Evolutionary conservation across 2,329 filamentous ascomycete species (phyloP), one percentile per base, ranked within the genome.

Genomic region (Verruconis gallopava): DNA sequence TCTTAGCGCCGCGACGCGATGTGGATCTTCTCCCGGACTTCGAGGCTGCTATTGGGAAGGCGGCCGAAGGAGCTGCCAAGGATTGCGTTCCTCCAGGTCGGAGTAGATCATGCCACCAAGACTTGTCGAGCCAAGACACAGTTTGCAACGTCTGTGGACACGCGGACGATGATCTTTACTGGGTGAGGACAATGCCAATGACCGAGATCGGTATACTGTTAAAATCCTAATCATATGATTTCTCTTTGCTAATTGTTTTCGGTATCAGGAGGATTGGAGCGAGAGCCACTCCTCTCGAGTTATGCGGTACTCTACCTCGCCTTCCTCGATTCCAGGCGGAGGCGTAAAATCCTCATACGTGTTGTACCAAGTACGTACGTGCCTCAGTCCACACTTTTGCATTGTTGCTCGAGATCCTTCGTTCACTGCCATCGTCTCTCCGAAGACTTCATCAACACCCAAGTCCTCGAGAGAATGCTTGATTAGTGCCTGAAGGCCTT

Each of bases 261-360:
- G n/a, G n/a, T n/a, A n/a, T n/a, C n/a, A n/a, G n/a, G n/a, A n/a
- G n/a, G n/a, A n/a, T n/a, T 21, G 14, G 5, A 14, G 35, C 4
- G 17, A 37, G 19, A 37, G 17, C 37, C 37, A 39, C 13, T 39
- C 37, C 4, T 39, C 37, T 22, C 37, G 19, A 5, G 37, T 39
- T 28, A 39, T 18, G 12, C 37, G 37, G 19, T 39, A 39, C 13
- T 39, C 37, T 6, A 39, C 37, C 37, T 39, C 37, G 2, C 37
- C 37, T 17, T 39, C 37, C 37, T 39, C 37, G 21, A 39, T 39
- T 9, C 37, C 37, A 12, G 37, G 20, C n/a, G 37, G 21, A 4
- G 37, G 37, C 20, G 37, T 39, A 22, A 39, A 39, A 9, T 39
- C 37, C 30, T 39, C 37, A 15, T 39, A 39, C 21, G 22, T 39